phyloP scores from a whole-genome alignment of 1,284 basidiomycete species.

The Rhizoctonia solani region DNA sequence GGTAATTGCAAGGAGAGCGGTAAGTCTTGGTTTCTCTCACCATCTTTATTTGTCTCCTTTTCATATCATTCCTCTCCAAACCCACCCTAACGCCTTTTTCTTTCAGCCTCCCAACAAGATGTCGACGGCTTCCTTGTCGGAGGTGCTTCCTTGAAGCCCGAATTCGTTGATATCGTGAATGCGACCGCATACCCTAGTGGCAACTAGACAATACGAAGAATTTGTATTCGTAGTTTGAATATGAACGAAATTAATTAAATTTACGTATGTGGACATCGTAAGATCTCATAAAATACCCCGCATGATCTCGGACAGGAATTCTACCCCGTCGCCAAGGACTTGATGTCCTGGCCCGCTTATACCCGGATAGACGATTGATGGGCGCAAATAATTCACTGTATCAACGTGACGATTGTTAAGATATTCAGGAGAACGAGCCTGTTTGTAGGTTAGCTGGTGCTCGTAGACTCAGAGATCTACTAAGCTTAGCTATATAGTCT shows the following conservation, averaged over 20 bases:
- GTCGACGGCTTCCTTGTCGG: constrained; percentile 99
- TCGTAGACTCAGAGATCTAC: too few relatives aligned
- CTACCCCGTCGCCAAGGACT: too few relatives aligned
- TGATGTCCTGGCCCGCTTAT: too few relatives aligned
- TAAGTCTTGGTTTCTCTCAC: constrained; percentile 49
- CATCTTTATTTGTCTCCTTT: constrained; percentile 12
- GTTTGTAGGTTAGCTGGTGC: too few relatives aligned
- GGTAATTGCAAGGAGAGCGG: constrained; percentile 87
- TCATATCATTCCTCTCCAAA: too few relatives aligned
- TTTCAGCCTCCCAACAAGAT: constrained; percentile 71
- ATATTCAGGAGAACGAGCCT: too few relatives aligned
- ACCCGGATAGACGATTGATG: too few relatives aligned
- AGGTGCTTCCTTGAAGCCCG: constrained; percentile 96
- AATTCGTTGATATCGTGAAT: constrained; percentile 93
- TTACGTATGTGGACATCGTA: not conserved
- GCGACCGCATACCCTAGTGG: constrained; percentile 45
- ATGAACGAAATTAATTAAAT: not conserved
- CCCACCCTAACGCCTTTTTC: constrained; percentile 23
- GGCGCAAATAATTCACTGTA: too few relatives aligned
- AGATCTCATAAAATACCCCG: too few relatives aligned
- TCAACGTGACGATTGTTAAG: too few relatives aligned
- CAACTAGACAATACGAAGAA: not conserved
- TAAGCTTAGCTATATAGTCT: too few relatives aligned
- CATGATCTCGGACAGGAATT: too few relatives aligned
- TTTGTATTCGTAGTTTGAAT: not conserved